These are phyloP conservation scores for Malus hybrid DNA, from an alignment of 331 rosid species.

Conservation along the genomic window DNA sequence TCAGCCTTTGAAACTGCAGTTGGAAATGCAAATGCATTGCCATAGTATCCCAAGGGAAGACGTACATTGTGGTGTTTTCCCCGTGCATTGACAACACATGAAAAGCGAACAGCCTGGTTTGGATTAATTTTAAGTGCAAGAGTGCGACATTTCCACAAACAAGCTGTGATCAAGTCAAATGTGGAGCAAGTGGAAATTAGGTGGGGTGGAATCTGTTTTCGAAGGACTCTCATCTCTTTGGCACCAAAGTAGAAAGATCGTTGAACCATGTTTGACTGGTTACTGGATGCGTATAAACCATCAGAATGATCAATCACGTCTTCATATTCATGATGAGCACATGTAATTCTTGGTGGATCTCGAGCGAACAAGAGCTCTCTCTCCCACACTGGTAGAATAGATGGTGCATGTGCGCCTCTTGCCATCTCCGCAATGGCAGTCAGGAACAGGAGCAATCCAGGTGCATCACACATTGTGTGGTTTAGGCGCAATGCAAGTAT, in stretches of 20 bases:
- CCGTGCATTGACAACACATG: background rate
- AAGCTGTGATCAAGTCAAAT: slow-evolving; percentile 26
- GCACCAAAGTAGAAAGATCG: slow-evolving; percentile 25
- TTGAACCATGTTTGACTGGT: slow-evolving; percentile 7
- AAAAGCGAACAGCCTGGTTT: slow-evolving; percentile 8
- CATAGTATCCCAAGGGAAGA: slow-evolving; percentile 20
- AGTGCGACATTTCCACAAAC: slow-evolving; percentile 36
- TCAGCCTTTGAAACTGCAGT: slow-evolving; percentile 12
- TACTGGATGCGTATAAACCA: background rate
- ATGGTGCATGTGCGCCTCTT: background rate
- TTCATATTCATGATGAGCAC: slow-evolving; percentile 18
- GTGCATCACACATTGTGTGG: slow-evolving; percentile 25
- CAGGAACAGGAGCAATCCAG: slow-evolving; percentile 26
- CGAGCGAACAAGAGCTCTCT: slow-evolving; percentile 21
- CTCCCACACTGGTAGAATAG: slow-evolving; percentile 23
- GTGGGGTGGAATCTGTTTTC: slow-evolving; percentile 2
- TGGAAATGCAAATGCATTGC: slow-evolving; percentile 21
- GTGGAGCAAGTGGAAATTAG: slow-evolving; percentile 2
- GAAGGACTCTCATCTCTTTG: slow-evolving; percentile 7
- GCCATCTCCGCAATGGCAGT: slow-evolving; percentile 8
- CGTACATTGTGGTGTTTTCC: background rate
- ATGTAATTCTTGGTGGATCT: slow-evolving; percentile 16
- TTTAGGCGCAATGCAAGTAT: slow-evolving; percentile 22
- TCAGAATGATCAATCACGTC: background rate
- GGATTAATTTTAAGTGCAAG: slow-evolving; percentile 19